phyloP scores from a whole-genome alignment of 2,329 filamentous ascomycete genomes.

The Cytospora piceicola region DNA sequence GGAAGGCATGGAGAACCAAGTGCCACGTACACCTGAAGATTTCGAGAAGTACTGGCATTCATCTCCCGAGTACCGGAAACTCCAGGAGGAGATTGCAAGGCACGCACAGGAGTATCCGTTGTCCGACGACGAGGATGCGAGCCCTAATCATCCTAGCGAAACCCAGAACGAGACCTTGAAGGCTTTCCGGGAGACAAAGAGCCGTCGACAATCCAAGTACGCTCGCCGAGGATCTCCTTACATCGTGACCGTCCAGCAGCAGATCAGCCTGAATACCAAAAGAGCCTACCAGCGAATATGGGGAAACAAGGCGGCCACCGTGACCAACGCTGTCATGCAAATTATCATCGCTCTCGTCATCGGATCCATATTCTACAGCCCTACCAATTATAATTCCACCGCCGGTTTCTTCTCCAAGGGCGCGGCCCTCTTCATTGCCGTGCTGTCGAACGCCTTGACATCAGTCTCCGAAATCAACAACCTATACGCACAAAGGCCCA shows the following conservation, averaged over 20 bases:
- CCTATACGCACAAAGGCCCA: slow-evolving; percentile 50
- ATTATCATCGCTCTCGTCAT: slow-evolving; percentile 63
- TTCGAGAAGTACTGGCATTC: slow-evolving; percentile 58
- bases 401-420: slow-evolving; percentile 58
- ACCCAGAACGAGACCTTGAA: slow-evolving; percentile 7
- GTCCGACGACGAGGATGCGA: slow-evolving; percentile 41
- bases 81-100: slow-evolving; percentile 53
- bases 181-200: slow-evolving; percentile 52
- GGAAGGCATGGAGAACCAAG: slow-evolving; percentile 61
- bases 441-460: slow-evolving; percentile 36
- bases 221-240: slow-evolving; percentile 60
- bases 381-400: slow-evolving; percentile 49
- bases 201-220: slow-evolving; percentile 55
- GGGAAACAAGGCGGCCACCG: slow-evolving; percentile 54
- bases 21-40: slow-evolving; percentile 71
- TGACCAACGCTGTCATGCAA: slow-evolving; percentile 51
- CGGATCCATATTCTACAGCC: slow-evolving; percentile 61
- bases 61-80: slow-evolving; percentile 48
- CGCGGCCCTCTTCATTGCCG: slow-evolving; percentile 62
- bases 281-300: slow-evolving; percentile 57
- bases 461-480: slow-evolving; percentile 54
- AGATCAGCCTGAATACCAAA: slow-evolving; percentile 55
- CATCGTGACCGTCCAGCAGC: slow-evolving; percentile 59
- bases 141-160: not conserved
- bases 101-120: slow-evolving; percentile 53